phyloP scores from a whole-genome alignment of 768 basidiomycete species.

The Cystobasidium ongulense region DNA sequence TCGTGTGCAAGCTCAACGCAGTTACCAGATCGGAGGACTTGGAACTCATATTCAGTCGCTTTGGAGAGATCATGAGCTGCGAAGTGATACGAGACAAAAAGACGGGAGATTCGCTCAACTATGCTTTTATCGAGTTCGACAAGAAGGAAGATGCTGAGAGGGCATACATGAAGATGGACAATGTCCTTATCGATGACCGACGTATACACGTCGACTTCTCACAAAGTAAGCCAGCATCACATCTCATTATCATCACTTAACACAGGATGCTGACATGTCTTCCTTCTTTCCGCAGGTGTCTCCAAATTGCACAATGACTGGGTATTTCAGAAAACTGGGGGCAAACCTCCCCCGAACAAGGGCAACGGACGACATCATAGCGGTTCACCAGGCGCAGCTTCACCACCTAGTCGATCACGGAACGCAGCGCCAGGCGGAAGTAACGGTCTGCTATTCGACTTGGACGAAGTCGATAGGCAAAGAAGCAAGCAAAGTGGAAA shows the following conservation, averaged over 20 bases:
- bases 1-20: slow-evolving; percentile 96
- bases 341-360: slow-evolving; percentile 52
- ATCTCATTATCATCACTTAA: not conserved
- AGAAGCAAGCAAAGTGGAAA: slow-evolving; percentile 18
- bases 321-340: slow-evolving; percentile 48
- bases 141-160: slow-evolving; percentile 87
- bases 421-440: slow-evolving; percentile 47
- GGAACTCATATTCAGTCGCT: slow-evolving; percentile 92
- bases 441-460: slow-evolving; percentile 50
- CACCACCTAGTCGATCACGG: not conserved
- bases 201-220: slow-evolving; percentile 99
- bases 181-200: slow-evolving; percentile 91
- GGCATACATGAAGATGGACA: slow-evolving; percentile 99
- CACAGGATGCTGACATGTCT: not conserved
- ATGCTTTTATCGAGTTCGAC: slow-evolving; percentile 98
- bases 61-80: slow-evolving; percentile 91
- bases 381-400: not conserved
- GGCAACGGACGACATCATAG: slow-evolving; percentile 38
- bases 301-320: slow-evolving; percentile 71
- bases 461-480: slow-evolving; percentile 52
- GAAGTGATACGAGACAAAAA: slow-evolving; percentile 93
- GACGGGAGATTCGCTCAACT: slow-evolving; percentile 92
- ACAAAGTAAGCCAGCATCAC: slow-evolving; percentile 43
- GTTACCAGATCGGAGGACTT: slow-evolving; percentile 93
- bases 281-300: slow-evolving; percentile 71